A percentile compares a stretch with the other conserved stretches of the same genome.
phyloP scores from a whole-genome alignment of 768 basidiomycete genomes.

The Leucocoprinus birnbaumii region DNA sequence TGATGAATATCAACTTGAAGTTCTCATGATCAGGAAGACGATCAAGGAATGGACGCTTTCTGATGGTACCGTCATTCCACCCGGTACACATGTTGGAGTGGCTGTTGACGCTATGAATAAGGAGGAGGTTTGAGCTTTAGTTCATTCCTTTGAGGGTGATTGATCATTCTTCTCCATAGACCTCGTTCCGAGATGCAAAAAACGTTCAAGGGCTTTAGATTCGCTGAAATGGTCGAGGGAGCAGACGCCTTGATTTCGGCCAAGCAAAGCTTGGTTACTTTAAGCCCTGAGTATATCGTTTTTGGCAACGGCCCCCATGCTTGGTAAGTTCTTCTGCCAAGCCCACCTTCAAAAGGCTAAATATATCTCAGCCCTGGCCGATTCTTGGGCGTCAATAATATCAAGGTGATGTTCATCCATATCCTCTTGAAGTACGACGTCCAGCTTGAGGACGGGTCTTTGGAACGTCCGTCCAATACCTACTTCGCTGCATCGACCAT shows the following conservation, averaged over 20 bases:
- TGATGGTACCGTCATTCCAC: conserved; percentile 28
- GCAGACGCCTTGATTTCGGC: conserved; percentile 5
- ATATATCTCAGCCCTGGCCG: conserved; percentile 29
- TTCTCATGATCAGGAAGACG: conserved; percentile 31
- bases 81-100: conserved; percentile 21
- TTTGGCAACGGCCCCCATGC: conserved; percentile 29
- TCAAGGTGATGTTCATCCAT: conserved; percentile 35
- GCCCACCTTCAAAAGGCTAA: neutral
- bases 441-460: conserved; percentile 17
- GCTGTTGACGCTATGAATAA: conserved; percentile 27
- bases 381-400: conserved; percentile 34
- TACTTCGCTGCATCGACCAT: conserved; percentile 13
- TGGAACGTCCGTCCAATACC: conserved; percentile 5
- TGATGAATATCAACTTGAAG: conserved; percentile 9
- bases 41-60: conserved; percentile 38
- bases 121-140: conserved; percentile 16
- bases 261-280: conserved; percentile 24
- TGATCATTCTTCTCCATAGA: neutral
- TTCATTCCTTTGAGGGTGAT: conserved; percentile 12
- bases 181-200: conserved; percentile 19
- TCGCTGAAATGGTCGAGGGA: conserved; percentile 23
- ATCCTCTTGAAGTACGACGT: conserved; percentile 36
- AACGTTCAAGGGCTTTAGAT: conserved; percentile 37
- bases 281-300: conserved; percentile 21
- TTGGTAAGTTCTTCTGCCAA: conserved; percentile 16